A percentile compares a stretch with the other conserved stretches of the same genome.
Evolutionary conservation across 139 green algal species (phyloP).

Genomic region (Closterium sp.): DNA sequence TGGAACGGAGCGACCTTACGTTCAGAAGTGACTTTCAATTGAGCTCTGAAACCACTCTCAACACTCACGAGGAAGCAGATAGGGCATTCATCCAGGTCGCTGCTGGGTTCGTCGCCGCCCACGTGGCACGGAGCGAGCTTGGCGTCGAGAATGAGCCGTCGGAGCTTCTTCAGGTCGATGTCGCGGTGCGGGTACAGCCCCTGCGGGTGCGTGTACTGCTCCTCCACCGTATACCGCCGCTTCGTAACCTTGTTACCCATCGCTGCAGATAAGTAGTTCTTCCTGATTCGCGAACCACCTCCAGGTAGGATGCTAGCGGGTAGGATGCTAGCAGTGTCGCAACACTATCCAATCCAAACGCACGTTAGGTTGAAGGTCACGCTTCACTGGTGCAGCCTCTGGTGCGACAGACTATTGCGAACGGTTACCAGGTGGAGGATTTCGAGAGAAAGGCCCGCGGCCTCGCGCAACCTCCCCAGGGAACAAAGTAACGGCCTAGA

Average conservation of each 20-base stretch:
- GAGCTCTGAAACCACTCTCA: not conserved
- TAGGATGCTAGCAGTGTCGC: too few relatives aligned
- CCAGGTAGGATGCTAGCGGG: too few relatives aligned
- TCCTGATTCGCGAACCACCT: too few relatives aligned
- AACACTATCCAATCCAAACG: too few relatives aligned
- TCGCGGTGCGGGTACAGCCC: constrained; percentile 51
- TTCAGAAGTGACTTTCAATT: too few relatives aligned
- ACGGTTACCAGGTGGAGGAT: too few relatives aligned
- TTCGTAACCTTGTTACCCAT: constrained; percentile 48
- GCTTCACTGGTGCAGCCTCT: too few relatives aligned
- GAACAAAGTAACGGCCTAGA: too few relatives aligned
- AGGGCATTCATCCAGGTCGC: constrained; percentile 52
- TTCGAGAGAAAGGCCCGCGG: too few relatives aligned
- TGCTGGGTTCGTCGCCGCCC: constrained; percentile 40
- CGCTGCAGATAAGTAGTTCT: not conserved
- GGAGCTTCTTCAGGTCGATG: constrained; percentile 48
- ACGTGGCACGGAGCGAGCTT: constrained; percentile 57
- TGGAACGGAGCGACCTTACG: constrained; percentile 40
- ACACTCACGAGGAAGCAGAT: constrained; percentile 55
- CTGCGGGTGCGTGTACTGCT: constrained; percentile 32
- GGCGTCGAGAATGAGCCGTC: constrained; percentile 43
- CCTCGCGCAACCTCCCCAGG: too few relatives aligned
- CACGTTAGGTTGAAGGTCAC: too few relatives aligned
- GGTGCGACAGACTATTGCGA: too few relatives aligned
- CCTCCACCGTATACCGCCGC: constrained; percentile 24